A percentile compares a stretch with the other conserved stretches of the same genome.
phyloP scores from a whole-genome alignment of 2,329 filamentous ascomycete species.

The Metarhizium robertsii region DNA sequence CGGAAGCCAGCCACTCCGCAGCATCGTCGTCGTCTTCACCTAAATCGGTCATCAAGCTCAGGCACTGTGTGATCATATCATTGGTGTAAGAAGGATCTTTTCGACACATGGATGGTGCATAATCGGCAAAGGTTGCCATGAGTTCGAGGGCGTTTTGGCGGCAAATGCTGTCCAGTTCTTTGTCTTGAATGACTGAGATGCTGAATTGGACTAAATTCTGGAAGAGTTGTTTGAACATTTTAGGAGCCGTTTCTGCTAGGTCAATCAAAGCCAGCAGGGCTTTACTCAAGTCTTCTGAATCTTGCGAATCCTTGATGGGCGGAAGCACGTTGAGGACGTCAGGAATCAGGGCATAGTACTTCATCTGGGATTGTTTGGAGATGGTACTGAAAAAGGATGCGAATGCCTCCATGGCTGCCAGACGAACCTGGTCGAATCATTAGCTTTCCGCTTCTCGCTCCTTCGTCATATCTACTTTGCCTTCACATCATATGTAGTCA shows the following conservation, averaged over 20 bases:
- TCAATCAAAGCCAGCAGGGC: slow-evolving; percentile 89
- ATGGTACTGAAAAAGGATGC: slow-evolving; percentile 91
- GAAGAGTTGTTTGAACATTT: slow-evolving; percentile 97
- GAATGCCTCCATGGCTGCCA: slow-evolving; percentile 94
- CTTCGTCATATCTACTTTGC: neutral
- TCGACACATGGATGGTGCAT: slow-evolving; percentile 86
- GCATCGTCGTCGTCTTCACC: slow-evolving; percentile 92
- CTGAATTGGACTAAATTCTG: slow-evolving; percentile 87
- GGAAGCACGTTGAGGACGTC: slow-evolving; percentile 91
- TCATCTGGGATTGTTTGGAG: slow-evolving; percentile 75
- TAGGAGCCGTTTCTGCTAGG: slow-evolving; percentile 84
- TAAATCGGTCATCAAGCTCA: slow-evolving; percentile 97
- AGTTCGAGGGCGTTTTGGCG: slow-evolving; percentile 93
- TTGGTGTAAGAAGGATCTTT: slow-evolving; percentile 87
- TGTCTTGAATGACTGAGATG: slow-evolving; percentile 89
- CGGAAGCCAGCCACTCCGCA: slow-evolving; percentile 81
- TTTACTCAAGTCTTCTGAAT: slow-evolving; percentile 85
- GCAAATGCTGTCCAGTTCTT: slow-evolving; percentile 81
- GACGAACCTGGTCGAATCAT: slow-evolving; percentile 54
- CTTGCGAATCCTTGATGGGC: slow-evolving; percentile 82
- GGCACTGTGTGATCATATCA: slow-evolving; percentile 97
- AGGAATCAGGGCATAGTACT: slow-evolving; percentile 79
- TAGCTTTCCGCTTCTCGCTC: neutral
- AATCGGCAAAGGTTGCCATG: slow-evolving; percentile 97
- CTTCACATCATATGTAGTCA: neutral